These are phyloP conservation scores for Coix lacrymajobi DNA, from an alignment of 176 grass and related monocot genomes.

Conservation along the genomic window DNA sequence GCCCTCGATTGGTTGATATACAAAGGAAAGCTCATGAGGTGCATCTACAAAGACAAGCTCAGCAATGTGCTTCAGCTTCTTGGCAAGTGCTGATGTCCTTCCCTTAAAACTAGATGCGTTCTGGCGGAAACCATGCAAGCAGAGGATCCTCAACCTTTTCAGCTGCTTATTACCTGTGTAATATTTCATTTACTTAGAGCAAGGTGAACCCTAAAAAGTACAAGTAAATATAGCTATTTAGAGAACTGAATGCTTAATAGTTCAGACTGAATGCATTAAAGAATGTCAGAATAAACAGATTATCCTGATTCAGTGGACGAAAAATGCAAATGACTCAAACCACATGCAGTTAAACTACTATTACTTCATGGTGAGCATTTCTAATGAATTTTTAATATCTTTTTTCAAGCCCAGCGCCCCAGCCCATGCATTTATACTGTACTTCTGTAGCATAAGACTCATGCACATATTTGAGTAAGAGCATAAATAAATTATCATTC, in stretches of 20 bases:
- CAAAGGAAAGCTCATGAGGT: constrained; percentile 69
- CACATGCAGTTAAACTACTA: neutral
- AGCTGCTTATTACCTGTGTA: constrained; percentile 47
- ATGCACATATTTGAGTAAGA: neutral
- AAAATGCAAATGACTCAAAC: neutral
- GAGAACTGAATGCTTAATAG: neutral
- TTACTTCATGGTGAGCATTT: neutral
- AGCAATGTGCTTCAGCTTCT: constrained; percentile 78
- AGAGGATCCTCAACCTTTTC: constrained; percentile 73
- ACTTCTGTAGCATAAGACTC: neutral
- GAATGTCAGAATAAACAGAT: neutral
- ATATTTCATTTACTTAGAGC: constrained; percentile 2
- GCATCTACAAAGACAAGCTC: constrained; percentile 81
- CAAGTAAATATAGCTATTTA: neutral
- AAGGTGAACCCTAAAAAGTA: neutral
- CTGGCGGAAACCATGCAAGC: constrained; percentile 96
- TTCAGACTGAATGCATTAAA: constrained; percentile 2
- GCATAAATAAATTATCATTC: neutral
- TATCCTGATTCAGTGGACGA: neutral
- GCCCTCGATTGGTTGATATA: constrained; percentile 46
- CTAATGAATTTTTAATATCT: neutral
- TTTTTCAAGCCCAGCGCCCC: neutral
- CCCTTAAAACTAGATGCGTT: constrained; percentile 88
- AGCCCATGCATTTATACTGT: neutral
- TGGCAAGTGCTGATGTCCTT: constrained; percentile 78